A percentile compares a stretch with the other conserved stretches of the same genome.
Evolutionary conservation across 257 asterid species (phyloP).

Genomic region (Plantago ovata): DNA sequence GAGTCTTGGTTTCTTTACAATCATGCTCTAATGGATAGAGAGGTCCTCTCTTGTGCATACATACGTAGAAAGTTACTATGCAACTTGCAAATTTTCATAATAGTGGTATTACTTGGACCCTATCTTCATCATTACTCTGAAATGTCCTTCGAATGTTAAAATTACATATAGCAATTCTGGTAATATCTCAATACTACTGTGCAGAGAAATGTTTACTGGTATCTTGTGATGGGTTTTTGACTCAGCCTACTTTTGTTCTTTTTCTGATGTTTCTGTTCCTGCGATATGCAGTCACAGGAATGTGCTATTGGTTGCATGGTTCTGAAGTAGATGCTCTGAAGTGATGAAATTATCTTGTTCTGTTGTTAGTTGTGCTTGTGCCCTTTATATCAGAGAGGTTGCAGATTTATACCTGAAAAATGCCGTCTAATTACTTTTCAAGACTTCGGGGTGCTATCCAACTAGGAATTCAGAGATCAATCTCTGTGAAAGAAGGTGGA

Average conservation of each 20-base stretch:
- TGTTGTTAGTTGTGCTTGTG: conserved; percentile 32
- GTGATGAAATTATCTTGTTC: conserved; percentile 59
- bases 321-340: conserved; percentile 36
- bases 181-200: no score
- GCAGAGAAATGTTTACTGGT: no score
- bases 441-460: conserved; percentile 44
- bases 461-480: conserved; percentile 47
- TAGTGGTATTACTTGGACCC: no score
- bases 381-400: conserved; percentile 23
- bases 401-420: conserved; percentile 36
- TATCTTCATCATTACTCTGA: no score
- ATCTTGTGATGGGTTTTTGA: neutral
- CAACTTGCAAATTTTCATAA: no score
- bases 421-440: conserved; percentile 68
- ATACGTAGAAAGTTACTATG: no score
- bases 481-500: conserved; percentile 40
- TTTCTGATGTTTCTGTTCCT: conserved; percentile 21
- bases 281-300: conserved; percentile 17
- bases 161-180: no score
- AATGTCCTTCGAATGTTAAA: no score
- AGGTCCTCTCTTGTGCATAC: no score
- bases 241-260: conserved; percentile 2
- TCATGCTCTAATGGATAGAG: no score
- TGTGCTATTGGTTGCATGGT: conserved; percentile 18
- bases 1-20: no score